Evolutionary conservation across 75 land plant genomes (phyloP).

Genomic region (Sequoia sempervirens): DNA sequence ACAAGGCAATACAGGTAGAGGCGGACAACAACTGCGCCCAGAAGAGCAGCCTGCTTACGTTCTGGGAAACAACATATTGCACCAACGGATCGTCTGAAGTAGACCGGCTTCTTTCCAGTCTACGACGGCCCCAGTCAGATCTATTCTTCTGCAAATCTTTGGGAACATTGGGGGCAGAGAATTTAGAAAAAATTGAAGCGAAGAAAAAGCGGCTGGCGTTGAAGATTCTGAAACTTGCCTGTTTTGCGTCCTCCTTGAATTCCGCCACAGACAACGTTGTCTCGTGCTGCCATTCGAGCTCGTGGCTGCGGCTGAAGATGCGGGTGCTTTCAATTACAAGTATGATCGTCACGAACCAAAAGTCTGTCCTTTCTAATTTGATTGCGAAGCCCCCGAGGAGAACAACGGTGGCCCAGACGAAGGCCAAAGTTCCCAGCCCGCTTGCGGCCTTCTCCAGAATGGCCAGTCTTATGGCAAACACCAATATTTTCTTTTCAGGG

Average conservation of each 20-base stretch:
- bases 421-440: no score
- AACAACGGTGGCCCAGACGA: no score
- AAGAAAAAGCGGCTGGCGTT: conserved; percentile 1
- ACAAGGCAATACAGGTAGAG: conserved; percentile 47
- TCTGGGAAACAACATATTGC: conserved; percentile 52
- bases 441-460: no score
- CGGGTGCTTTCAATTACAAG: conserved; percentile 74
- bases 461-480: no score
- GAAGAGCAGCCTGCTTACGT: conserved; percentile 54
- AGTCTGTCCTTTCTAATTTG: conserved; percentile 25
- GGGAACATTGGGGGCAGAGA: not conserved
- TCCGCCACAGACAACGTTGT: conserved; percentile 40
- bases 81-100: conserved; percentile 49
- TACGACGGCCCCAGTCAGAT: not conserved
- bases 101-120: conserved; percentile 39
- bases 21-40: conserved; percentile 76
- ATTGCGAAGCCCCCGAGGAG: no score
- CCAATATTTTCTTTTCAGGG: no score
- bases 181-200: not conserved
- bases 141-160: not conserved
- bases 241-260: conserved; percentile 27
- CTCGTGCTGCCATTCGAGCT: conserved; percentile 89
- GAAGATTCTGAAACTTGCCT: conserved; percentile 31
- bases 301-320: conserved; percentile 74
- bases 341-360: conserved; percentile 70